phyloP scores from a whole-genome alignment of 1,284 basidiomycete genomes.

The Ceratorhiza oryzae-sativae region DNA sequence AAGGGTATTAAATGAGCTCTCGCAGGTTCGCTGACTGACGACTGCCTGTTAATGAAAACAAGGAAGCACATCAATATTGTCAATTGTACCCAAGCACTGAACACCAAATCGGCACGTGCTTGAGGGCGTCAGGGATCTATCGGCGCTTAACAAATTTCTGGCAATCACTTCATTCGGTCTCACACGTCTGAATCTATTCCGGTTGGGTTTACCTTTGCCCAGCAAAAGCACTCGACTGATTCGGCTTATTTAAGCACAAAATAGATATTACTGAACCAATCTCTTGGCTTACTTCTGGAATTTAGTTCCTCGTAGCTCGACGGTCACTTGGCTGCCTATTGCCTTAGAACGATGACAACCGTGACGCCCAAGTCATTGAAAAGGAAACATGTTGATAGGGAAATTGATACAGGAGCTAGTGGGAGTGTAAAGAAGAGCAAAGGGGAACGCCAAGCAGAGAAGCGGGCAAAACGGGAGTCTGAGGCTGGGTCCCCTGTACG shows the following conservation, averaged over 20 bases:
- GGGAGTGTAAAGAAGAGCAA: conserved; percentile 46
- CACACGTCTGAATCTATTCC: neutral
- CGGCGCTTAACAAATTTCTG: conserved; percentile 38
- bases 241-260: too few species aligned
- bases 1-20: too few species aligned
- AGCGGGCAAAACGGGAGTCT: conserved; percentile 47
- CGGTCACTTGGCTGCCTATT: neutral
- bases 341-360: conserved; percentile 7
- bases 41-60: too few species aligned
- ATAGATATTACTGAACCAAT: too few species aligned
- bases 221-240: too few species aligned
- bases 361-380: conserved; percentile 54
- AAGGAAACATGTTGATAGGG: conserved; percentile 58
- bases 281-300: neutral
- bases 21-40: too few species aligned
- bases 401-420: conserved; percentile 32
- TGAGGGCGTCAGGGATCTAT: neutral
- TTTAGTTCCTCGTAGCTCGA: too few species aligned
- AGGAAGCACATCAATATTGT: too few species aligned
- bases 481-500: conserved; percentile 43
- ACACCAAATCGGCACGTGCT: neutral
- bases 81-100: neutral
- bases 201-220: too few species aligned
- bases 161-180: neutral
- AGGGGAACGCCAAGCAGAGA: conserved; percentile 35